Evolutionary conservation across 768 basidiomycete species (phyloP), one percentile per base, ranked within the genome.

Genomic region (Amanita brunnescens): DNA sequence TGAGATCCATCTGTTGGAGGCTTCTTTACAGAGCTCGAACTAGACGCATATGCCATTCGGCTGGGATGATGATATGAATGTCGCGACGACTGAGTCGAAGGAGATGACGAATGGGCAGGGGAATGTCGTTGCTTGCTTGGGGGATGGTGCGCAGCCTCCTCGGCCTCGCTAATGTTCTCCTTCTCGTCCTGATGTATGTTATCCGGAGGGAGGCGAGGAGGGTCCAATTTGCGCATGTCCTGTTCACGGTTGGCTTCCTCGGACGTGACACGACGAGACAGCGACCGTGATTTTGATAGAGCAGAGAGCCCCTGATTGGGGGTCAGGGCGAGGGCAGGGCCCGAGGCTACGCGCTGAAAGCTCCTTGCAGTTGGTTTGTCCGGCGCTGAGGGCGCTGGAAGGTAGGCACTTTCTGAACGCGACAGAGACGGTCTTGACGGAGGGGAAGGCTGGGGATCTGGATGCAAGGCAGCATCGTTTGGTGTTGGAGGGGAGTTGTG

Each of bases 331-430:
- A 66, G 59, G n/a, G 73, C 68, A 8, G 85, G 79, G 24, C 78
- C 81, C 8, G 87, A 90, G 2, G 76, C 72, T 34, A 80, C 75
- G 55, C 87, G 83, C 55, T 80, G 77, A 59, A 89, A 82, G 5
- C 79, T 78, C 45, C 87, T 75, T 8, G 68, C 59, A 5, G 63
- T 56, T 59, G 67, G 48, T 64, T 59, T 57, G 50, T 50, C 66
- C 55, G 59, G 64, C 45, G 62, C 56, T 53, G 60, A 53, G 23
- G 63, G 62, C 52, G 59, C 59, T n/a, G 75, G 69, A 6, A 71
- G 62, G 56, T 77, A 76, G 26, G 78, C 74, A 59, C 78, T 83
- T 61, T 87, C 85, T 35, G 85, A 83, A 40, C 80, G 81, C 4
- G 83, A 77, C 24, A 87, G 72, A 0, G 83, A 77, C 16, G 69